Percentiles rank a stretch among this genome's conserved stretches.
These are phyloP conservation scores for Aspergillus ibericus DNA, from an alignment of 2,329 filamentous ascomycete species.

Conservation along the genomic window DNA sequence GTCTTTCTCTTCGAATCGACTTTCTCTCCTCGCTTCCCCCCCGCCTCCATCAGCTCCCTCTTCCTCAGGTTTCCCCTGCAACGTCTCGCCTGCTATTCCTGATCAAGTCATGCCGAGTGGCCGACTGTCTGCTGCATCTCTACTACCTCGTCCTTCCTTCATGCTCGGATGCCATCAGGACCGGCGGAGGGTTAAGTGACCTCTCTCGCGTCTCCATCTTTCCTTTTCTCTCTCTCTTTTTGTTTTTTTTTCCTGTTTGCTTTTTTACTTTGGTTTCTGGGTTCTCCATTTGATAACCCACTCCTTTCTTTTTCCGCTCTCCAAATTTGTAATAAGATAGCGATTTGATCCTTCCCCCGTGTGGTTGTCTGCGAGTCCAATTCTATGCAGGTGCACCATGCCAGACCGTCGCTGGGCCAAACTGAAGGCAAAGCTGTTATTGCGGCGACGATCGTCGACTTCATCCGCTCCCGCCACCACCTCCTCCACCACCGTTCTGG, in stretches of 20 bases:
- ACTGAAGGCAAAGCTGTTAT: slow-evolving; percentile 36
- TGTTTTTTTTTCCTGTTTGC: not conserved
- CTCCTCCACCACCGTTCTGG: slow-evolving; percentile 2
- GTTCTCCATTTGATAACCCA: not conserved
- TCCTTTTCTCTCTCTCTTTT: not conserved
- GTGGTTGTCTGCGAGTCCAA: not conserved
- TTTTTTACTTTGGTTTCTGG: not conserved
- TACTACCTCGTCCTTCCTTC: slow-evolving; percentile 1
- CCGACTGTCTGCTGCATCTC: not conserved
- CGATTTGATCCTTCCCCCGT: not conserved
- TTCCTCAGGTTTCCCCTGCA: not conserved
- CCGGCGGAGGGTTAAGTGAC: slow-evolving; percentile 8
- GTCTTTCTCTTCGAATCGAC: not conserved
- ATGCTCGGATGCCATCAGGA: slow-evolving; percentile 12
- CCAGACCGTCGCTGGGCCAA: slow-evolving; percentile 37
- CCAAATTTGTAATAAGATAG: not conserved
- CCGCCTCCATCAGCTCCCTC: not conserved
- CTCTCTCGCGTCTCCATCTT: not conserved
- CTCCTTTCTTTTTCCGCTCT: not conserved
- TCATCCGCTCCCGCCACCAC: slow-evolving; percentile 14
- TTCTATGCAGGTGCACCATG: slow-evolving; percentile 22
- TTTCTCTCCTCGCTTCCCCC: not conserved
- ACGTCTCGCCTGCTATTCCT: not conserved
- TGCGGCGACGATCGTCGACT: slow-evolving; percentile 35
- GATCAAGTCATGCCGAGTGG: slow-evolving; percentile 6